Percentiles rank a stretch among this genome's conserved stretches.
These are phyloP conservation scores for Microascus cirrosus DNA, from an alignment of 2,329 filamentous ascomycete genomes.

Conservation along the genomic window DNA sequence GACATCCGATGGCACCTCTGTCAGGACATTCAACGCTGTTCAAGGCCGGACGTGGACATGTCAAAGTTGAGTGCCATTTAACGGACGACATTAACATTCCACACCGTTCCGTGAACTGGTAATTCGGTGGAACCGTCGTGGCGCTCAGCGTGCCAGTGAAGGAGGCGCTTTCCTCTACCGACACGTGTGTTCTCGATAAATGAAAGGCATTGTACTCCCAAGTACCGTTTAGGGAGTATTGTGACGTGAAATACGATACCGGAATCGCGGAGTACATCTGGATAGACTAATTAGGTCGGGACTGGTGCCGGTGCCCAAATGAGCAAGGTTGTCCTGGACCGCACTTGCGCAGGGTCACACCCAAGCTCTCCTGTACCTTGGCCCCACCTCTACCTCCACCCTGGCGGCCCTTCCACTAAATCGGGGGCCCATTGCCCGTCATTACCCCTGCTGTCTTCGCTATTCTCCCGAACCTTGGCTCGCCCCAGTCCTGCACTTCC, in stretches of 20 bases:
- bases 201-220: too few relatives aligned
- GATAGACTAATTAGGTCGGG: background rate
- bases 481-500: background rate
- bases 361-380: background rate
- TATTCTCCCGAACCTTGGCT: conserved; percentile 4
- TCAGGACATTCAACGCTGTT: too few relatives aligned
- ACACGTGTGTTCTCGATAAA: too few relatives aligned
- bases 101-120: too few relatives aligned
- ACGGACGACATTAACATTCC: too few relatives aligned
- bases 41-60: too few relatives aligned
- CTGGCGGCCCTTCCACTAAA: conserved; percentile 3
- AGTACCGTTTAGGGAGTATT: too few relatives aligned
- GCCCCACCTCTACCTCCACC: background rate
- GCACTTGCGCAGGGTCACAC: background rate
- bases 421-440: background rate
- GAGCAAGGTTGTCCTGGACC: background rate
- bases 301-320: background rate
- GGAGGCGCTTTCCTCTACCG: too few relatives aligned
- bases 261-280: background rate
- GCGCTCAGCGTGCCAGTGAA: too few relatives aligned
- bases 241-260: background rate
- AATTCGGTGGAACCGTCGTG: too few relatives aligned
- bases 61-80: too few relatives aligned
- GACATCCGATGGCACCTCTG: too few relatives aligned
- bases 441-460: conserved; percentile 1